Evolutionary conservation across 495 filamentous ascomycete species (phyloP), one percentile per base, ranked within the genome.

Genomic region (Tuber melanosporum): DNA sequence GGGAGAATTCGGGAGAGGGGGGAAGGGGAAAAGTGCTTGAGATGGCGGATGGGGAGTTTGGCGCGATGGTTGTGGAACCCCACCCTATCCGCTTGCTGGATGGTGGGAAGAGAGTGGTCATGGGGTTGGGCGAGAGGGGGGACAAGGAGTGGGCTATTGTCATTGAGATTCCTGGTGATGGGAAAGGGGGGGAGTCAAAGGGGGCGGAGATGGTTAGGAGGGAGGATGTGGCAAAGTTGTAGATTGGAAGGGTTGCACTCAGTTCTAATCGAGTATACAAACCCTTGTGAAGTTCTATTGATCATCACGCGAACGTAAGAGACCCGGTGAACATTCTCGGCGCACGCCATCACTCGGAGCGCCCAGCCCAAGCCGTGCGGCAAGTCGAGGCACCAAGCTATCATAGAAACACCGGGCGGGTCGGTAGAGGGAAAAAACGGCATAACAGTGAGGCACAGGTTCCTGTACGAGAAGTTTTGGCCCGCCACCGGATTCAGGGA

Each of bases 61-160:
- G 93, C 88, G 87, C 17, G 87, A 95, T 39, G 77, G 96, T 93
- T 83, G 90, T 88, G 36, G 95, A 97, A 62, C 91, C 88, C 66
- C 93, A 93, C 2, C 85, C 86, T 47, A 75, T 93, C 43, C 87
- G 89, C 75, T 81, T 87, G 80, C 83, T 87, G n/a, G 83, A 85
- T 15, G 84, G 82, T 45, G 90, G 93, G 78, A 86, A 87, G 26
- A 86, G 90, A 74, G 81, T 88, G 22, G 89, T 94, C 22, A 83
- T 97, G 72, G 90, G 85, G 0, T 83, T 98, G 69, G 88, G 84
- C 8, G 87, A 89, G 80, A 89, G 86, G 45, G 95, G 94, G 4
- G 91, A 95, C 78, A 85, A 82, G 77, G 91, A 94, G 74, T 87
- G 91, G 79, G 91, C 94, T 39, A 88, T 97, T 52, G 81, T 93